phyloP scores from a whole-genome alignment of 257 asterid genomes.

The Solanum acaule region DNA sequence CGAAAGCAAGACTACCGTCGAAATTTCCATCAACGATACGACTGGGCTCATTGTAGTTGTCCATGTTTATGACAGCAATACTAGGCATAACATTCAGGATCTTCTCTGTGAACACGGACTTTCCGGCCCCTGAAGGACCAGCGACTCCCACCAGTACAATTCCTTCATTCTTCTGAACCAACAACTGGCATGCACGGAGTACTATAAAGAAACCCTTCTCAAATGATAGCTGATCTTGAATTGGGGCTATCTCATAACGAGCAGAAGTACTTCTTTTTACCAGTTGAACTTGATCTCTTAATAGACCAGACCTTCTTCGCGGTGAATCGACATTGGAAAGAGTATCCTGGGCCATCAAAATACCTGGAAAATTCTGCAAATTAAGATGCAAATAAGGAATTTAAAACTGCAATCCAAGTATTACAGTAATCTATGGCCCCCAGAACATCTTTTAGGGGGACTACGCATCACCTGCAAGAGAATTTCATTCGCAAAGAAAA shows the following conservation, averaged over 20 bases:
- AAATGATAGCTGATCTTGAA: constrained; percentile 71
- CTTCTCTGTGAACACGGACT: constrained; percentile 86
- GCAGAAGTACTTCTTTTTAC: constrained; percentile 61
- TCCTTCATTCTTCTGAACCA: constrained; percentile 90
- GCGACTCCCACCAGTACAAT: constrained; percentile 80
- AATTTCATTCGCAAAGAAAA: neutral
- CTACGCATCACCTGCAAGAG: neutral
- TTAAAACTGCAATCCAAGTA: neutral
- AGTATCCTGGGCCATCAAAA: constrained; percentile 50
- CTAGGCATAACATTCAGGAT: constrained; percentile 78
- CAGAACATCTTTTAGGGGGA: neutral
- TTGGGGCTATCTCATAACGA: constrained; percentile 79
- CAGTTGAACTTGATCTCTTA: constrained; percentile 86
- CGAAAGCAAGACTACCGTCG: constrained; percentile 87
- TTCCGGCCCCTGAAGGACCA: constrained; percentile 98
- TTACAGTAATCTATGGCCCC: neutral
- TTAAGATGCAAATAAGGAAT: neutral
- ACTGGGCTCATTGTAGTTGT: constrained; percentile 78
- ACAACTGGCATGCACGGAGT: constrained; percentile 84
- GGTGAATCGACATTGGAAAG: constrained; percentile 62
- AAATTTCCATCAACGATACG: constrained; percentile 92
- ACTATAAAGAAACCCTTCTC: constrained; percentile 90
- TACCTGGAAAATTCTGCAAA: neutral
- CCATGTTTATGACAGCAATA: constrained; percentile 82
- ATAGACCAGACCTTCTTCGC: constrained; percentile 64